These are phyloP conservation scores for Coemansia sp. DNA, from an alignment of 192 early-diverging fungal genomes.

Conservation along the genomic window DNA sequence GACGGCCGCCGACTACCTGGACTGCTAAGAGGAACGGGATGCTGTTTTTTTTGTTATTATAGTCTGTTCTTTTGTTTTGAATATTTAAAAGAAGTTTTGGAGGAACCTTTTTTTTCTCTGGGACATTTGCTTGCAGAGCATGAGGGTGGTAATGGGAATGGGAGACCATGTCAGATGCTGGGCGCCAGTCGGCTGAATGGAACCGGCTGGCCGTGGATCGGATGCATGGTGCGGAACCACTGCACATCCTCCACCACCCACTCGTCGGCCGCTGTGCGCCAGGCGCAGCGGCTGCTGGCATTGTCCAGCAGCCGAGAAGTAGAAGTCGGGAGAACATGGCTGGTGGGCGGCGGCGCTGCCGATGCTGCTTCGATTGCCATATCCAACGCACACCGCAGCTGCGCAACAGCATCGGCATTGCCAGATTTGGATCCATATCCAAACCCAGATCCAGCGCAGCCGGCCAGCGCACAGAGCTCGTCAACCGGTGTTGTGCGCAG, in stretches of 20 bases:
- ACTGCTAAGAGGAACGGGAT: slow-evolving; percentile 58
- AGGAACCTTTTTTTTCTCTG: too few relatives aligned
- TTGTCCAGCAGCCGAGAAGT: not conserved
- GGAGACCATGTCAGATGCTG: too few relatives aligned
- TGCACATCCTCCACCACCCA: slow-evolving; percentile 14
- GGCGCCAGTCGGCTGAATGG: not conserved
- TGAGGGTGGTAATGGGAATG: too few relatives aligned
- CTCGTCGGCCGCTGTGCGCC: slow-evolving; percentile 2
- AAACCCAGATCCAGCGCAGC: not conserved
- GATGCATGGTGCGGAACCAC: slow-evolving; percentile 10
- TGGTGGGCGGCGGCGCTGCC: not conserved
- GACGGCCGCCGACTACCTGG: slow-evolving; percentile 95
- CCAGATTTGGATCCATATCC: not conserved
- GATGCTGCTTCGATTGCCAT: slow-evolving; percentile 10
- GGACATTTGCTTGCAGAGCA: too few relatives aligned
- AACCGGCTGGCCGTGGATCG: slow-evolving; percentile 2
- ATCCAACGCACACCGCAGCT: slow-evolving; percentile 8
- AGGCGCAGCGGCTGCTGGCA: not conserved
- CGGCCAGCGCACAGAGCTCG: not conserved
- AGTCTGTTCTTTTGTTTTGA: not conserved
- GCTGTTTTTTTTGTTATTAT: not conserved
- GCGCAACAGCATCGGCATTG: not conserved
- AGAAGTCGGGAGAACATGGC: not conserved
- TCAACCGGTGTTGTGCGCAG: not conserved
- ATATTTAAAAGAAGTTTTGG: too few relatives aligned